phyloP scores from a whole-genome alignment of 768 basidiomycete genomes.

The Trametes cingulata region DNA sequence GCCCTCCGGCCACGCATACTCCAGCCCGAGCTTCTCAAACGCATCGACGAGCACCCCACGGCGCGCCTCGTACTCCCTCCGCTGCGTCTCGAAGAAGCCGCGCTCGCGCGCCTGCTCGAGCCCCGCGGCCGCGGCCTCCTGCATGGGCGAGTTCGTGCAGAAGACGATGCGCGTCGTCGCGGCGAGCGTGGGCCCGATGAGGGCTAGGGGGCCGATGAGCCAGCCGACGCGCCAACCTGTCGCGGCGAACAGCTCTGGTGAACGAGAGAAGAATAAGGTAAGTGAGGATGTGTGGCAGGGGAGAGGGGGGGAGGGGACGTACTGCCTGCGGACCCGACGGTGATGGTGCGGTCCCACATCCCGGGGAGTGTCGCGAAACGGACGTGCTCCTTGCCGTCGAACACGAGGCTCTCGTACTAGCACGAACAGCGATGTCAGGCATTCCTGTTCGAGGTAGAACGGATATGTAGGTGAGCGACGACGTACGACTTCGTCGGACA shows the following conservation, averaged over 20 bases:
- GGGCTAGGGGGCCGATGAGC: constrained; percentile 82
- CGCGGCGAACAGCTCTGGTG: constrained; percentile 88
- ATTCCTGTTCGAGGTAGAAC: neutral
- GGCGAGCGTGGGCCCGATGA: constrained; percentile 83
- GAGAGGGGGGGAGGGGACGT: constrained; percentile 33
- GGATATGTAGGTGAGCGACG: too few relatives aligned
- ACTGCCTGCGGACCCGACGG: constrained; percentile 93
- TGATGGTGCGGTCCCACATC: constrained; percentile 98
- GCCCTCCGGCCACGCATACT: constrained; percentile 87
- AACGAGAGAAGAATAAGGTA: neutral
- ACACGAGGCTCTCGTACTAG: constrained; percentile 94
- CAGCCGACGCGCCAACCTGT: constrained; percentile 98
- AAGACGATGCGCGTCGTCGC: constrained; percentile 93
- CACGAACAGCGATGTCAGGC: too few relatives aligned
- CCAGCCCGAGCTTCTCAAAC: constrained; percentile 79
- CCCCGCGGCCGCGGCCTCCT: constrained; percentile 88
- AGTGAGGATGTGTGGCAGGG: neutral
- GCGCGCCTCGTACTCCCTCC: constrained; percentile 76
- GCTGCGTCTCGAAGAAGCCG: constrained; percentile 77
- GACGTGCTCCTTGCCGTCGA: constrained; percentile 82
- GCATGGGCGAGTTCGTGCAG: constrained; percentile 89
- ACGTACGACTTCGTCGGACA: constrained; percentile 95
- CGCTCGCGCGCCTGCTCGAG: constrained; percentile 74
- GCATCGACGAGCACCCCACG: constrained; percentile 67
- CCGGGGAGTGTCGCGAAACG: constrained; percentile 93